Base-by-base conservation (phyloP, 2,329 filamentous ascomycete species). In the Phoma sp. region DNA sequence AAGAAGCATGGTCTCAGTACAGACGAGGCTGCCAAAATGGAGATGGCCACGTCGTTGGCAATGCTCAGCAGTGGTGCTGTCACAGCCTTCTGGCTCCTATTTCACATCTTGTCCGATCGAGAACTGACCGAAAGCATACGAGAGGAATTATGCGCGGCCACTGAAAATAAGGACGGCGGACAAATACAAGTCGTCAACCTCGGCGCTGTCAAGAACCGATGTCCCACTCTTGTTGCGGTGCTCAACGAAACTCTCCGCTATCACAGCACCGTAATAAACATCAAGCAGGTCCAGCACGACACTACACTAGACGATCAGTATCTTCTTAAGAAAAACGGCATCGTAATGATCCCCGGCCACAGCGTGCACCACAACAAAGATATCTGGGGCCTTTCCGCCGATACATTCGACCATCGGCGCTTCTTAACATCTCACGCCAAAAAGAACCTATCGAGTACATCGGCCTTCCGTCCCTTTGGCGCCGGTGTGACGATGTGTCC, bases 181-280 rank as follows among this genome's bases (percentile, higher is more conserved):
- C 11, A 35, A 9, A 51, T 49, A 14, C 52, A 52, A 22, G 50
- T 59, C 14, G 49, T 75, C 23, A 65, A 75, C 46, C 66, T 79
- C 2, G 69, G 66, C 8, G 59, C 46, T 6, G 55, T 78, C 8
- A 77, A 75, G 40, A 57, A 65, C 1, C 61, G 48, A 2, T 80
- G 77, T 55, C 74, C 75, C 2, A 66, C 77, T 0, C 55, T 81
- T 4, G 53, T 74, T 3, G 78, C 78, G 6, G 70, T 72, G 2
- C 73, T 76, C 36, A 72, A 80, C 43, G 79, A 81, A 56, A 71
- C 71, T 2, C 68, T 80, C 7, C 75, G 79, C 3, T 67, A 69
- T 42, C 65, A 71, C 39, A 72, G 71, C 23, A 74, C 74, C 25
- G 75, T 75, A 3, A 70, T 72, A 32, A 77, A 74, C 36, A 60